Percentiles rank a stretch among this genome's conserved stretches.
Evolutionary conservation across 2,329 filamentous ascomycete genomes (phyloP).

Genomic region (Pseudogymnoascus sp.): DNA sequence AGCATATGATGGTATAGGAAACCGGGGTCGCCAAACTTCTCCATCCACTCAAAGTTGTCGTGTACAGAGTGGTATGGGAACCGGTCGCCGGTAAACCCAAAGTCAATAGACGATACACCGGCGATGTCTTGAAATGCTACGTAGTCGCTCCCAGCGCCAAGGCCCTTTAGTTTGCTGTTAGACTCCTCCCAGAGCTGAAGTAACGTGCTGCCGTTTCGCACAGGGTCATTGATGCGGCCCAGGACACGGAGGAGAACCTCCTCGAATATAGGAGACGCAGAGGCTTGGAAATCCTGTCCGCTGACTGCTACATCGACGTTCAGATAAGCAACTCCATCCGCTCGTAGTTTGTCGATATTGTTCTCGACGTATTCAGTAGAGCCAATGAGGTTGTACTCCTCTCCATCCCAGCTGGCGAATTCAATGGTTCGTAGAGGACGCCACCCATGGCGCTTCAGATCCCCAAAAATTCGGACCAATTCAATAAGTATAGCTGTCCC

Average conservation of each 20-base stretch:
- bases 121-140: conserved; percentile 87
- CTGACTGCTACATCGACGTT: conserved; percentile 82
- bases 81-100: conserved; percentile 62
- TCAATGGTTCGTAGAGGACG: conserved; percentile 87
- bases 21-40: conserved; percentile 68
- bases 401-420: conserved; percentile 94
- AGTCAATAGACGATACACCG: conserved; percentile 79
- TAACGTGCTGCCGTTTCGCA: conserved; percentile 58
- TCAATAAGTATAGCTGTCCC: conserved; percentile 90
- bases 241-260: conserved; percentile 66
- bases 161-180: conserved; percentile 53
- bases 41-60: conserved; percentile 84
- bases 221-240: conserved; percentile 65
- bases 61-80: conserved; percentile 78
- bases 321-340: conserved; percentile 75
- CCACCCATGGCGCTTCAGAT: conserved; percentile 73
- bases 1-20: conserved; percentile 76
- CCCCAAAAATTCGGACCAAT: conserved; percentile 75
- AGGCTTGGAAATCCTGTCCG: conserved; percentile 66
- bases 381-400: conserved; percentile 87
- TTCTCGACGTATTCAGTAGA: conserved; percentile 94
- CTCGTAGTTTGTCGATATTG: conserved; percentile 63
- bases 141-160: conserved; percentile 74
- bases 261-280: conserved; percentile 73
- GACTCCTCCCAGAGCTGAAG: conserved; percentile 67